Base-by-base conservation (phyloP, 83 land plant species). In the Diphasiastrum complanatum region DNA sequence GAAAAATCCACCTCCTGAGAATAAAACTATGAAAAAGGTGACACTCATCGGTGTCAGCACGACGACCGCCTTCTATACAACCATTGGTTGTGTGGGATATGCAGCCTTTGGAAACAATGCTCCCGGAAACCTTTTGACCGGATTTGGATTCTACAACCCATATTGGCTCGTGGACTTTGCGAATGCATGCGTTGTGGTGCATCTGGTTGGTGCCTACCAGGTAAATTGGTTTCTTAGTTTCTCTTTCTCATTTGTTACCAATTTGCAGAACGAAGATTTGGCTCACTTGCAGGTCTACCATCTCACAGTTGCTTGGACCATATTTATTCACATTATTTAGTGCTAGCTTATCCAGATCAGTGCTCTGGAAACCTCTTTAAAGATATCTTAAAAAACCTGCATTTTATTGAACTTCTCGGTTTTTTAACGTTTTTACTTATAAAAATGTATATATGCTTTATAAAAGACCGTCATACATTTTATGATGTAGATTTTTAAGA, bases 121-220 rank as follows among this genome's bases (percentile, higher is more conserved):
- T 25, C 65, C 65, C 3, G 65, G 65, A 2, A 41, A 61, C 25
- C 23, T 61, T 4, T 19, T 61, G 2, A 61, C 65, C 11, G 65
- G 65, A 10, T 61, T 61, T 46, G 65, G 65, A 4, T 61, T 45
- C 18, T 41, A 61, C 27, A 28, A 61, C 6, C 65, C 65, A 14
- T 61, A 61, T 57, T 61, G 65, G 65, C 55, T 61, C 32, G 53
- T 61, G 14, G 65, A 61, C 55, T 19, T 61, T 48, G 65, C 28
- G 14, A 61, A 61, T 28, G 26, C 26, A 3, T 61, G 65, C 33
- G 45, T 61, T 12, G 65, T 41, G 10, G 55, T 46, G 29, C 65
- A 61, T 35, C 33, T 61, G 23, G 53, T 61, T 19, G 65, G 65
- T 11, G 65, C 65, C 11, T 61, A 22, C 55, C 65, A 61, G 55